Evolutionary conservation across 1,284 basidiomycete genomes (phyloP).

Genomic region (Cystobasidium slooffiae): DNA sequence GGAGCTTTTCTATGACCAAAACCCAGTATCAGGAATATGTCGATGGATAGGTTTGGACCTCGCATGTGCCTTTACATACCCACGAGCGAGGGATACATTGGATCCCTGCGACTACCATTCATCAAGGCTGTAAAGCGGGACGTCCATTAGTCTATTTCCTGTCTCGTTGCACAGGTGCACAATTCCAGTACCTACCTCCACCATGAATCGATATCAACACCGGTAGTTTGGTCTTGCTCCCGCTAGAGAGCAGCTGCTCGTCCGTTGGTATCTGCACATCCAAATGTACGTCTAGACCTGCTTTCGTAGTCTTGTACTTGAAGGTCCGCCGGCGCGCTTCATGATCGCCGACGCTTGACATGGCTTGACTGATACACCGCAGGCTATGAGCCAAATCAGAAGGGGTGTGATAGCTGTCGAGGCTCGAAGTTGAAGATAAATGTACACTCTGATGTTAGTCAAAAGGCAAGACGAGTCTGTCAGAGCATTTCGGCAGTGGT

Average conservation of each 20-base stretch:
- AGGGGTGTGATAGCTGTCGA: too few relatives aligned
- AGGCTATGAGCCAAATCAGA: too few relatives aligned
- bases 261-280: constrained; percentile 5
- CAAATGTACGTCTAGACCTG: constrained; percentile 3
- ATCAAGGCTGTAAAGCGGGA: background rate
- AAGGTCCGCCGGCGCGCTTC: background rate
- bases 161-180: background rate
- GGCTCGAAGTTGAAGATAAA: too few relatives aligned
- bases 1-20: background rate
- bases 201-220: constrained; percentile 11
- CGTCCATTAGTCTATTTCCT: background rate
- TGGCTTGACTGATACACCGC: too few relatives aligned
- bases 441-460: too few relatives aligned
- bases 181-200: background rate
- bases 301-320: background rate
- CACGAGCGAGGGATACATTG: background rate
- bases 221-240: background rate
- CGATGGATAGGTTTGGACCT: background rate
- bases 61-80: background rate
- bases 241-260: background rate
- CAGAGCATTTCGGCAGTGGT: too few relatives aligned
- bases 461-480: too few relatives aligned
- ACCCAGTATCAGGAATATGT: background rate
- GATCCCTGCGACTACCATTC: constrained; percentile 9
- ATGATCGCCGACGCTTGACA: too few relatives aligned